phyloP scores from a whole-genome alignment of 768 basidiomycete genomes.

The Naganishia friedmannii region DNA sequence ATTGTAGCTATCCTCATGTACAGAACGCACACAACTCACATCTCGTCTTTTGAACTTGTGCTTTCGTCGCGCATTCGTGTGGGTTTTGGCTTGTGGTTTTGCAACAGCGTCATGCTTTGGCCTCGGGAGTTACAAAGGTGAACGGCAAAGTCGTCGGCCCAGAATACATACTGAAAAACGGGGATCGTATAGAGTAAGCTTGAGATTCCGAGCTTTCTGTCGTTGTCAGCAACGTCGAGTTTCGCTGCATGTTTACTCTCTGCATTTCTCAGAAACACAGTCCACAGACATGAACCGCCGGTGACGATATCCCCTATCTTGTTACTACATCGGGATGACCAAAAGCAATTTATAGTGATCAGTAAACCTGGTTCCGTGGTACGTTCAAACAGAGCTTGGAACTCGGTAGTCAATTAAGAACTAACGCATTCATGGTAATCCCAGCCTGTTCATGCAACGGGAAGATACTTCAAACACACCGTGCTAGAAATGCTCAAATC shows the following conservation, averaged over 20 bases:
- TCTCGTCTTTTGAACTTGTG: background rate
- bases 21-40: background rate
- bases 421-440: background rate
- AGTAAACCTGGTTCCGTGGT: slow-evolving; percentile 97
- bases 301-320: slow-evolving; percentile 78
- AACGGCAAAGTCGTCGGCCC: slow-evolving; percentile 84
- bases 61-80: background rate
- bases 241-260: slow-evolving; percentile 21
- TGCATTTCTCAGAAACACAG: slow-evolving; percentile 67
- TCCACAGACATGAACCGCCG: slow-evolving; percentile 96
- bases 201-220: background rate
- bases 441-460: slow-evolving; percentile 87
- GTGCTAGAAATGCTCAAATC: slow-evolving; percentile 78
- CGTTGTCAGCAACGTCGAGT: background rate
- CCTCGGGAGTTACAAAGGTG: slow-evolving; percentile 90
- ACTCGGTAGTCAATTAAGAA: background rate
- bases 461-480: slow-evolving; percentile 83
- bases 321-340: slow-evolving; percentile 71
- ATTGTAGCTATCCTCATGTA: slow-evolving; percentile 2
- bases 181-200: slow-evolving; percentile 83
- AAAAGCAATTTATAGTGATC: slow-evolving; percentile 81
- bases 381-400: slow-evolving; percentile 52
- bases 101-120: slow-evolving; percentile 65
- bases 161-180: slow-evolving; percentile 73
- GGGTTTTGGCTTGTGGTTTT: background rate